Conservation (phyloP, 768 basidiomycete species). For the Macrocybe gigantea region DNA sequence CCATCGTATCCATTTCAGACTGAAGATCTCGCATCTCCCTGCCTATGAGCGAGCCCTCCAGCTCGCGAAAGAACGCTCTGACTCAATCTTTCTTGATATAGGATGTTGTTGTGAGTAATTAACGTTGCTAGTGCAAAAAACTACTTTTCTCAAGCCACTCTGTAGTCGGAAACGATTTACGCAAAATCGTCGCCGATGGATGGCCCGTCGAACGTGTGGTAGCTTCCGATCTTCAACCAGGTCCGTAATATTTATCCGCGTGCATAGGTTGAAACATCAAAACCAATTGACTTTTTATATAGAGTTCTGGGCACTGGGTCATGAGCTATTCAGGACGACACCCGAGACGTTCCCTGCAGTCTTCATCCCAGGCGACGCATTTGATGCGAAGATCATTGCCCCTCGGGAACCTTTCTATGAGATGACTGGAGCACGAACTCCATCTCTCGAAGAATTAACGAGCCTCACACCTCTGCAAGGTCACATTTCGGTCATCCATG, state of each 20-base stretch:
- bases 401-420: slow-evolving; percentile 8
- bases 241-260: slow-evolving; percentile 3
- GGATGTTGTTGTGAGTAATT: slow-evolving; percentile 19
- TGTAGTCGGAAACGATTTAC: slow-evolving; percentile 18
- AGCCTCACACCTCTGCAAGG: slow-evolving; percentile 1
- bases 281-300: not conserved
- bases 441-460: not conserved
- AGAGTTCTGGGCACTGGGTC: slow-evolving; percentile 45
- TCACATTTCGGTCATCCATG: not conserved
- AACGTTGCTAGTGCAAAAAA: not conserved
- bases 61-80: slow-evolving; percentile 10
- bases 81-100: slow-evolving; percentile 19
- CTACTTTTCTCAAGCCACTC: not conserved
- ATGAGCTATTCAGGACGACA: slow-evolving; percentile 36
- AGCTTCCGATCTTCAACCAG: slow-evolving; percentile 17
- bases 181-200: slow-evolving; percentile 17
- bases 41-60: slow-evolving; percentile 13
- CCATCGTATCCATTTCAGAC: slow-evolving; percentile 2
- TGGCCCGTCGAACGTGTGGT: slow-evolving; percentile 16
- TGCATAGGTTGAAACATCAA: not conserved
- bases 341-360: slow-evolving; percentile 33
- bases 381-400: slow-evolving; percentile 30
- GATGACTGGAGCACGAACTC: not conserved
- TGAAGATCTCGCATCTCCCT: slow-evolving; percentile 14
- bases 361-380: slow-evolving; percentile 37